Conservation (phyloP, 2,329 filamentous ascomycete genomes). For the Arthrobotrys sinensis region DNA sequence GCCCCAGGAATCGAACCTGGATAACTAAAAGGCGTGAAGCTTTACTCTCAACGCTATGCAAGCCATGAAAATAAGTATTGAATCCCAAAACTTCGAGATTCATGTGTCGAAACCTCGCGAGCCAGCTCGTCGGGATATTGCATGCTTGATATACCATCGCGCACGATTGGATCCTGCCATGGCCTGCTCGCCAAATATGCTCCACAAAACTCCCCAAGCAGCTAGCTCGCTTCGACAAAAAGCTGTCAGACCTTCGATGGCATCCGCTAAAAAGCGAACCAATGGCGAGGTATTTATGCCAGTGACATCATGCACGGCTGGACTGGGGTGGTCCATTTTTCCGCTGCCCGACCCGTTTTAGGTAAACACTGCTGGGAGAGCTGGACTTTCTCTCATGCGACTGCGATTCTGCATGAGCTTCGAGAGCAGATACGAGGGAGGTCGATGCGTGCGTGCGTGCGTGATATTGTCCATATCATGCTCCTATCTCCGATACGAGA, state of each 20-base stretch:
- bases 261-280: conserved; percentile 59
- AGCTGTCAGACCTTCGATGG: conserved; percentile 44
- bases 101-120: no score
- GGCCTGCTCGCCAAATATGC: neutral
- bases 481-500: neutral
- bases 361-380: neutral
- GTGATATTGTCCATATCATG: neutral
- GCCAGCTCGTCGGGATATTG: no score
- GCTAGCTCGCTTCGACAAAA: conserved; percentile 33
- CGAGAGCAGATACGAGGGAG: neutral
- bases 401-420: conserved; percentile 16
- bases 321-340: conserved; percentile 48
- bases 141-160: neutral
- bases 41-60: no score
- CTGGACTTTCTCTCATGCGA: conserved; percentile 15
- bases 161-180: conserved; percentile 1
- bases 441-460: neutral
- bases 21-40: no score
- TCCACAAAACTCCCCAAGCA: conserved; percentile 18
- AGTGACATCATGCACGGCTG: conserved; percentile 57
- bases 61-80: no score
- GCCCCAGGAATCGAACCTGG: no score
- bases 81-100: no score
- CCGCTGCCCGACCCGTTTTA: conserved; percentile 33
- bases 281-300: conserved; percentile 45